Percentiles rank a stretch among this genome's conserved stretches.
phyloP scores from a whole-genome alignment of 148 eudicot species.

The Rhododendron mucronatum region DNA sequence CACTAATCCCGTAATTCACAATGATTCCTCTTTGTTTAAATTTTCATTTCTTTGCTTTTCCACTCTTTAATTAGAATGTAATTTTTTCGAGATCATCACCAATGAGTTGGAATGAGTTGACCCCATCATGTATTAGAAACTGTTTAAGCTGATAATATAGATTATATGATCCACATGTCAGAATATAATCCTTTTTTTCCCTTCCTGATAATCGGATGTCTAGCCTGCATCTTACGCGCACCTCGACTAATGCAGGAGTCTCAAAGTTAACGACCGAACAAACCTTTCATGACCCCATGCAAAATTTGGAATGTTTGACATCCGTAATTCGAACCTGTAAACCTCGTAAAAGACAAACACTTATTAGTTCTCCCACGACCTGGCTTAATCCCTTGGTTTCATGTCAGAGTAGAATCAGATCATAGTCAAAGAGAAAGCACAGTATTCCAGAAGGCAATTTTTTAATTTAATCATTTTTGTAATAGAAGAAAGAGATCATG shows the following conservation, averaged over 20 bases:
- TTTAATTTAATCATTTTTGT: neutral
- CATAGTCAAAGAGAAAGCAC: neutral
- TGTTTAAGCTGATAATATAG: neutral
- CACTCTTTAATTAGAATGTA: neutral
- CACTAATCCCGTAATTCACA: slow-evolving; percentile 11
- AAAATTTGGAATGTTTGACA: no score
- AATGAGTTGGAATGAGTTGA: slow-evolving; percentile 10
- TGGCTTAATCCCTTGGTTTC: no score
- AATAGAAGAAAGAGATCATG: neutral
- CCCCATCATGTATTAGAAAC: slow-evolving; percentile 2
- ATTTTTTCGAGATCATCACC: neutral
- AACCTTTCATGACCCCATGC: no score
- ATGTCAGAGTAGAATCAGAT: neutral
- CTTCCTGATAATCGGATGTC: no score
- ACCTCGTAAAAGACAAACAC: no score
- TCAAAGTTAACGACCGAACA: no score
- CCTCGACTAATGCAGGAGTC: no score
- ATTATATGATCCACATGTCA: neutral
- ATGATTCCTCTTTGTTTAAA: slow-evolving; percentile 1
- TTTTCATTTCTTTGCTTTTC: neutral
- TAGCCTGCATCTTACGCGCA: no score
- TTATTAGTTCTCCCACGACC: no score
- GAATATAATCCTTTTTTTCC: neutral
- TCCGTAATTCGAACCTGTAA: no score
- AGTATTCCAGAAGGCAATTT: neutral